Base-by-base conservation (phyloP, 2,329 filamentous ascomycete genomes). In the Macroventuria anomochaeta region DNA sequence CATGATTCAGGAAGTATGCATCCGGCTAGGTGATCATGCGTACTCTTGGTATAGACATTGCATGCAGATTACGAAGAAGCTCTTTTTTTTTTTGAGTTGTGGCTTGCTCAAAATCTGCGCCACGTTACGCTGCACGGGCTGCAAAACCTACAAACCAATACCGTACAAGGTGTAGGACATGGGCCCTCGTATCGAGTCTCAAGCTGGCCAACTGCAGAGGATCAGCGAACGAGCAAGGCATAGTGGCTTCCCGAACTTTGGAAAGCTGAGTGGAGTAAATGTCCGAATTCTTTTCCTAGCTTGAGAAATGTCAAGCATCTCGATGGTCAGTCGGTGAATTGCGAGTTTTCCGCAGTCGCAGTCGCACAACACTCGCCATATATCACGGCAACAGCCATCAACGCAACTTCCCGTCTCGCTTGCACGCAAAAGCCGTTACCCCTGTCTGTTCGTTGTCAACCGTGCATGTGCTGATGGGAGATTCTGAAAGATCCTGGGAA, bases 1-100 rank as follows among this genome's bases (percentile, higher is more conserved):
- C 43, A 41, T 28, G 51, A 36, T 46, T 39, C 51, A 48, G 38
- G 43, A 44, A 48, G 39, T 32, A 36, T 47, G 44, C 33, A 39
- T 42, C 51, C 43, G 44, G 21, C 26, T 33, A 49, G 39, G 29
- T 40, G 39, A 46, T 34, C 39, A 38, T 38, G 44, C 20, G 6
- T 34, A 39, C 49, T 37, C 11, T n/a, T 40, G 29, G 38, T 39
- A 7, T 31, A 23, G 29, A 28, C 38, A 34, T 34, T 29, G 28
- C 51, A 37, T 49, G 33, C 40, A 39, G 44, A 18, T 32, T 31
- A 25, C 8, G n/a, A n/a, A n/a, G n/a, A n/a, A n/a, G n/a, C n/a
- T n/a, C n/a, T n/a, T n/a, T n/a, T n/a, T n/a, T n/a, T n/a, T n/a
- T n/a, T n/a, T n/a, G n/a, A n/a, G n/a, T n/a, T n/a, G n/a, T n/a